Conservation (phyloP, 2,329 filamentous ascomycete species). For the Annulohypoxylon truncatum region DNA sequence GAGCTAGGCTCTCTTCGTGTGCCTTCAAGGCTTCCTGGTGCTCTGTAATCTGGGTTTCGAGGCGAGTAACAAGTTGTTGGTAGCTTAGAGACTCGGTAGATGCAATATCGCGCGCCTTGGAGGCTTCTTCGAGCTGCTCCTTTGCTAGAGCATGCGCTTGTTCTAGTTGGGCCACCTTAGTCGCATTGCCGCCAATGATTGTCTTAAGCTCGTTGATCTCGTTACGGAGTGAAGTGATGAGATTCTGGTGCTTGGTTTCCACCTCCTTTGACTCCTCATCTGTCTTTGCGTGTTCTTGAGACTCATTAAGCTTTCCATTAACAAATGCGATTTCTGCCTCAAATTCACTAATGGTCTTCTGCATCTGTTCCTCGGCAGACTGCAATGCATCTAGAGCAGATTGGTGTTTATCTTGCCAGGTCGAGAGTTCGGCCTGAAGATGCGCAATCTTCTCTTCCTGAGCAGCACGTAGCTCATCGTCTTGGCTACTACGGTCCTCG, state of each 20-base stretch:
- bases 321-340: slow-evolving; percentile 69
- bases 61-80: slow-evolving; percentile 60
- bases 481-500: slow-evolving; percentile 49
- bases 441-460: slow-evolving; percentile 70
- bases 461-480: slow-evolving; percentile 50
- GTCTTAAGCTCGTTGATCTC: slow-evolving; percentile 86
- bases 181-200: slow-evolving; percentile 74
- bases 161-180: slow-evolving; percentile 80
- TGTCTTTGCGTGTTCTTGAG: slow-evolving; percentile 55
- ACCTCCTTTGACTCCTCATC: slow-evolving; percentile 61
- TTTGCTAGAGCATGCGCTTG: slow-evolving; percentile 74
- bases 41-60: slow-evolving; percentile 69
- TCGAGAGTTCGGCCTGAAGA: slow-evolving; percentile 76
- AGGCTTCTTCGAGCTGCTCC: slow-evolving; percentile 74
- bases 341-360: slow-evolving; percentile 77
- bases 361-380: slow-evolving; percentile 77
- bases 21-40: slow-evolving; percentile 69
- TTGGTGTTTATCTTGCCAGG: slow-evolving; percentile 82
- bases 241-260: slow-evolving; percentile 67
- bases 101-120: slow-evolving; percentile 67
- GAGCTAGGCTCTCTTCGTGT: slow-evolving; percentile 63
- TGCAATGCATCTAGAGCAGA: slow-evolving; percentile 76
- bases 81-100: slow-evolving; percentile 58
- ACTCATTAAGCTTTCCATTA: slow-evolving; percentile 61
- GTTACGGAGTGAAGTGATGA: slow-evolving; percentile 71